Evolutionary conservation across 129 eudicot genomes (phyloP), one percentile per base, ranked within the genome.

Genomic region (Arctium lappa): DNA sequence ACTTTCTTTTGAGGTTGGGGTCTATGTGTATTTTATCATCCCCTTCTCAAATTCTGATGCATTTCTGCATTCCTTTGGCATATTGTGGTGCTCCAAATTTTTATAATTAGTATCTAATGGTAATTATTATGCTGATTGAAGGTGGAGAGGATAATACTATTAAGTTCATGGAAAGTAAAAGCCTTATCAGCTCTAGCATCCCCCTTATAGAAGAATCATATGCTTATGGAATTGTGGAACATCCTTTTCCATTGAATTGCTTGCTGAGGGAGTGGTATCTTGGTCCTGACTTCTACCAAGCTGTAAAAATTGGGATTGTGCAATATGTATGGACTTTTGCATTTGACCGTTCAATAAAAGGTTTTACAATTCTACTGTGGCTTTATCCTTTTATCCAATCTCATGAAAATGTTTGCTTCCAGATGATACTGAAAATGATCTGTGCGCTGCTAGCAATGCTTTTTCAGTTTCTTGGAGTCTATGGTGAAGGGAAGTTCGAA

Each of bases 61-160:
- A 46, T 46, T 10, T 46, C 56, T 72, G 76, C 53, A 73, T 37
- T 39, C 56, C 53, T 37, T 73, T 37, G 30, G 18, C 22, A 4
- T 37, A 44, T 44, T 7, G 15, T 37, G 32, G 53, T 37, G 4
- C 37, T 74, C 37, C 1, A 3, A 22, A 8, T 8, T 30, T 34
- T 82, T 62, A 40, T 38, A 12, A 16, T n/a, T 53, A 27, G 1
- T 65, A 29, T 72, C 15, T 80, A 38, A 73, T 79, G 63, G 75
- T 39, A 34, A 18, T 27, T 72, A 62, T 71, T 12, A 30, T 75
- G 46, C 31, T 53, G 77, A 70, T 83, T 88, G 72, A 86, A 93
- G 99, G 98, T 84, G 99, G 99, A n/a, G 99, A 96, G 89, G 94
- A 90, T 66, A 91, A 78, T 78, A 91, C 99, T 10, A 91, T 96